A percentile compares a stretch with the other conserved stretches of the same genome.
Conservation (phyloP, 352 stramenopile species). For the Phytophthora meadii region DNA sequence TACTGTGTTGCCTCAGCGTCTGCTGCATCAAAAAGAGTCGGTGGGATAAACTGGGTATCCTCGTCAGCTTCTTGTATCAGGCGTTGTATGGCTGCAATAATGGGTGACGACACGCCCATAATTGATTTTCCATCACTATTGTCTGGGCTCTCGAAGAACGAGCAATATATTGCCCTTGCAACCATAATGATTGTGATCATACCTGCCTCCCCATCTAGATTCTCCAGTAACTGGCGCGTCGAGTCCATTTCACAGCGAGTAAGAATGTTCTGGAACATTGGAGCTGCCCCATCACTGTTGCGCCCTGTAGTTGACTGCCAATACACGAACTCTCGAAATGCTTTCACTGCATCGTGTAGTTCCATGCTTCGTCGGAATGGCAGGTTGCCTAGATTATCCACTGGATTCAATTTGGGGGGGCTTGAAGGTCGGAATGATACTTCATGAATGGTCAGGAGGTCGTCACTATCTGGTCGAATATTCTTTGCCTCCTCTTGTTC, state of each 20-base stretch:
- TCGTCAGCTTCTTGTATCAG: slow-evolving; percentile 6
- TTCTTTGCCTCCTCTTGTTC: neutral
- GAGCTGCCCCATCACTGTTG: neutral
- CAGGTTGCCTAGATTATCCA: slow-evolving; percentile 18
- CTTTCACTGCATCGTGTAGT: slow-evolving; percentile 65
- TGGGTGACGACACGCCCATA: slow-evolving; percentile 28
- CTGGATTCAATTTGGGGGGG: neutral
- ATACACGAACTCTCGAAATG: slow-evolving; percentile 47
- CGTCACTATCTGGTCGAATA: neutral
- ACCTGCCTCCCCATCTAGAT: neutral
- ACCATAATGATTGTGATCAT: slow-evolving; percentile 3
- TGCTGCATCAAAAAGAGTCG: slow-evolving; percentile 58
- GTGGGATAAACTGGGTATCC: slow-evolving; percentile 11
- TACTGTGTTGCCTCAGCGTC: slow-evolving; percentile 65
- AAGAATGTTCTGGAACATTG: slow-evolving; percentile 25
- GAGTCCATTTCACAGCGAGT: slow-evolving; percentile 30
- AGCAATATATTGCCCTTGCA: slow-evolving; percentile 26
- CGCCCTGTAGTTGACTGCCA: neutral
- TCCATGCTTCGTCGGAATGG: slow-evolving; percentile 41
- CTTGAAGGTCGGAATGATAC: neutral
- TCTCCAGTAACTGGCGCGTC: slow-evolving; percentile 14
- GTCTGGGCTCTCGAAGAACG: slow-evolving; percentile 18
- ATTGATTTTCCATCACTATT: neutral
- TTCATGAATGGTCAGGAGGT: too few relatives aligned
- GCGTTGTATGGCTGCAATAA: slow-evolving; percentile 43